These are phyloP conservation scores for Beauveria pseudobassiana DNA, from an alignment of 2,329 filamentous ascomycete species.

Conservation along the genomic window DNA sequence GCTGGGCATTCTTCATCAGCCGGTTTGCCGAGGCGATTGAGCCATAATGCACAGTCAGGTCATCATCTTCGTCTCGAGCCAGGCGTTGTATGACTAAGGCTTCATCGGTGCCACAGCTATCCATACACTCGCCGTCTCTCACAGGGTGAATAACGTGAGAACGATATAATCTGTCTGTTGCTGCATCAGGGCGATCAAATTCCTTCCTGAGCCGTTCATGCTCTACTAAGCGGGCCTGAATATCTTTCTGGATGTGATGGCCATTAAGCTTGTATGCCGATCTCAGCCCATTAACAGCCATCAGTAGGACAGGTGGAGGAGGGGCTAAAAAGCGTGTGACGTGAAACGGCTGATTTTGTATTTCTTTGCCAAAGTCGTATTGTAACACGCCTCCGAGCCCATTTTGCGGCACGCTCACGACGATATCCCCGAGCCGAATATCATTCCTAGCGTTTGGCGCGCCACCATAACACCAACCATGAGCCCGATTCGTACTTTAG, in stretches of 20 bases:
- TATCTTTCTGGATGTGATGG: no score
- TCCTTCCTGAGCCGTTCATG: no score
- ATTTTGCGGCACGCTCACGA: constrained; percentile 12
- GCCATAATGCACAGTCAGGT: not conserved
- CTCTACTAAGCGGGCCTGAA: no score
- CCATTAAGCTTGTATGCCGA: no score
- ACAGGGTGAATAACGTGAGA: no score
- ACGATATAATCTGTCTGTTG: no score
- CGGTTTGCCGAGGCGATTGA: not conserved
- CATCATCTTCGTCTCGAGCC: not conserved
- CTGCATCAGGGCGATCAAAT: no score
- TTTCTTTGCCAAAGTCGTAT: not conserved
- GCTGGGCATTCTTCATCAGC: not conserved
- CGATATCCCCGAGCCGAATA: constrained; percentile 21
- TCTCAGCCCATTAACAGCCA: not conserved
- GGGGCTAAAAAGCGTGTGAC: no score
- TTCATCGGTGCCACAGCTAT: no score
- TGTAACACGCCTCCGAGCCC: not conserved
- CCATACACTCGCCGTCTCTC: no score
- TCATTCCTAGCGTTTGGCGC: constrained; percentile 23
- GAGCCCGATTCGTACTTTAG: constrained; percentile 21
- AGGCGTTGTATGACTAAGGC: not conserved
- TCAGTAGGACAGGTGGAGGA: not conserved
- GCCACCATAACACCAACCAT: constrained; percentile 29
- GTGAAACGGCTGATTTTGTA: not conserved